Conservation (phyloP, 306 rosid genomes). For the Prunus campanulata region DNA sequence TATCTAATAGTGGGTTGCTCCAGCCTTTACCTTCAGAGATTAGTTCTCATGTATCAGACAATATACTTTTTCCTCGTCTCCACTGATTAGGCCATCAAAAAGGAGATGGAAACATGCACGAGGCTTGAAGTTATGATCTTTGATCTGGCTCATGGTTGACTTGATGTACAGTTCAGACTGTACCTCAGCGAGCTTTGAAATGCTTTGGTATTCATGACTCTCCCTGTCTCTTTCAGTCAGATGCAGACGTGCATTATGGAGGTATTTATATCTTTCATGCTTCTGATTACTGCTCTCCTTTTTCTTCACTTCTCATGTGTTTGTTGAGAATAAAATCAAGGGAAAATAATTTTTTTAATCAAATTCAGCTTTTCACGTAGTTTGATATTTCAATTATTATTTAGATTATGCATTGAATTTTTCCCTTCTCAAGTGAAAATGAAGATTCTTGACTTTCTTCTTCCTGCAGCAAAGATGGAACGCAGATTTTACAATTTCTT, state of each 20-base stretch:
- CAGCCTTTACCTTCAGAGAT: slow-evolving; percentile 57
- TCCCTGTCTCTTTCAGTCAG: not conserved
- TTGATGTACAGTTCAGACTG: not conserved
- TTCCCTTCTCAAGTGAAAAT: slow-evolving; percentile 17
- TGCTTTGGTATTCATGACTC: not conserved
- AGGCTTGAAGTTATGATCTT: slow-evolving; percentile 13
- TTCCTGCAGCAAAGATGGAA: slow-evolving; percentile 21
- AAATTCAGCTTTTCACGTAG: not conserved
- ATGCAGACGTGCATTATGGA: not conserved
- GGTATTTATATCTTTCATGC: slow-evolving; percentile 13
- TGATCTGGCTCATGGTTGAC: not conserved
- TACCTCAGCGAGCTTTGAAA: not conserved
- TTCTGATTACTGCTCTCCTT: not conserved
- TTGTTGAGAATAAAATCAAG: not conserved
- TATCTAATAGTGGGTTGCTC: slow-evolving; percentile 59
- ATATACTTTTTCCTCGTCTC: slow-evolving; percentile 39
- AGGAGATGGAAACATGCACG: not conserved
- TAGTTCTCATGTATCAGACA: slow-evolving; percentile 45
- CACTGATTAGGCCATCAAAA: slow-evolving; percentile 28
- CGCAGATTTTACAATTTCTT: slow-evolving; percentile 4
- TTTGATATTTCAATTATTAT: not conserved
- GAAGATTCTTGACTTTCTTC: slow-evolving; percentile 26
- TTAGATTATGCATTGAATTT: not conserved
- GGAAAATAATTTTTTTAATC: not conserved
- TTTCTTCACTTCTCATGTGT: not conserved